phyloP scores from a whole-genome alignment of 768 basidiomycete species.

The Tricholoma furcatifolium region DNA sequence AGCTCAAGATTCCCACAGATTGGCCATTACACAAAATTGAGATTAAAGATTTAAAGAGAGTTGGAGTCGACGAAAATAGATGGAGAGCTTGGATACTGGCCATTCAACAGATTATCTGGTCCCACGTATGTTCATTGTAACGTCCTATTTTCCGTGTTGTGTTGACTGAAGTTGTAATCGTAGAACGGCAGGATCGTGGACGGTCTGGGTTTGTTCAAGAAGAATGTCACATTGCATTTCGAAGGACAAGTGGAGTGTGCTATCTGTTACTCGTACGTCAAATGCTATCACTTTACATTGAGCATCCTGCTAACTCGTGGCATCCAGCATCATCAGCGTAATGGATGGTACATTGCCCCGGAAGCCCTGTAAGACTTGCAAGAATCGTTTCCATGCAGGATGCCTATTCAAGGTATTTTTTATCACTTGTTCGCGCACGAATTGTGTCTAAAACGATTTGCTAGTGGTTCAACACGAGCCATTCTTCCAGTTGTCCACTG shows the following conservation, averaged over 20 bases:
- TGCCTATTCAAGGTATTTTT: conserved; percentile 80
- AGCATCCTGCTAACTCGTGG: background rate
- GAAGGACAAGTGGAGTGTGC: conserved; percentile 96
- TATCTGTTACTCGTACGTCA: conserved; percentile 86
- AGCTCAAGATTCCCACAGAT: conserved; percentile 79
- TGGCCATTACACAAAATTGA: conserved; percentile 91
- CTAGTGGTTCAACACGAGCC: conserved; percentile 88
- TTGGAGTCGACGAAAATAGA: conserved; percentile 85
- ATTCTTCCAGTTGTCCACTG: conserved; percentile 88
- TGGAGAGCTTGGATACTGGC: conserved; percentile 95
- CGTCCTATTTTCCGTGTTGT: background rate
- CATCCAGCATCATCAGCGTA: conserved; percentile 81
- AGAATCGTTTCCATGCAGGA: conserved; percentile 89
- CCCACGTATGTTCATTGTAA: conserved; percentile 58
- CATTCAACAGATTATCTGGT: conserved; percentile 87
- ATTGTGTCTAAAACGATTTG: conserved; percentile 1
- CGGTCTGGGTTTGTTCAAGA: conserved; percentile 86
- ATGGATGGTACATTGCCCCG: conserved; percentile 85
- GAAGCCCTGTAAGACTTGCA: conserved; percentile 92
- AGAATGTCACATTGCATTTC: conserved; percentile 90
- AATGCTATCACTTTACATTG: background rate
- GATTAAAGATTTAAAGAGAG: conserved; percentile 77
- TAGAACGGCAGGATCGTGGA: conserved; percentile 92
- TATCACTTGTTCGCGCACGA: background rate
- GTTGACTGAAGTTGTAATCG: conserved; percentile 1